phyloP scores from a whole-genome alignment of 108 stramenopile genomes.

The Schizochytrium sp. region DNA sequence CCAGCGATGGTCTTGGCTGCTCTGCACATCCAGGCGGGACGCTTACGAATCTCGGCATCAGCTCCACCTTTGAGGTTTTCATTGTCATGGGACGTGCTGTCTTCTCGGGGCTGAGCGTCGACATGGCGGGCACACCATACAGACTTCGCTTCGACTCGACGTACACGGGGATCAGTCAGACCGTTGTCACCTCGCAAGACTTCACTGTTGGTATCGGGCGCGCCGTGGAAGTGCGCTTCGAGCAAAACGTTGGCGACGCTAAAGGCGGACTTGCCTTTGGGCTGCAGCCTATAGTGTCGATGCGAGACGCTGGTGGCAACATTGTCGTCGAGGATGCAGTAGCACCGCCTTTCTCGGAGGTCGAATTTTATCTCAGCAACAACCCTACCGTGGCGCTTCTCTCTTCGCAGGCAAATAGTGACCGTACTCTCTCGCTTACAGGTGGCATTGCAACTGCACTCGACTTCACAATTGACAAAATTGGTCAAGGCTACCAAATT shows the following conservation, averaged over 20 bases:
- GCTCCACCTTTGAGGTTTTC: neutral
- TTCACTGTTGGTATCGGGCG: neutral
- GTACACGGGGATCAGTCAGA: neutral
- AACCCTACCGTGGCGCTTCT: neutral
- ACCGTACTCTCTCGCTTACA: neutral
- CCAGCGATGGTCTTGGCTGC: neutral
- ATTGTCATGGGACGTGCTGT: neutral
- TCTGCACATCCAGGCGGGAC: neutral
- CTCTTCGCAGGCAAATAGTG: neutral
- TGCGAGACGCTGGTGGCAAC: constrained; percentile 14
- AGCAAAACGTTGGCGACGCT: neutral
- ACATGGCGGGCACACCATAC: neutral
- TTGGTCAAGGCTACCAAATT: neutral
- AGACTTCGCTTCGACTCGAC: neutral
- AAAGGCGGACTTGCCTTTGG: neutral
- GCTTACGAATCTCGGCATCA: neutral
- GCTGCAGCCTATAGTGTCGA: neutral
- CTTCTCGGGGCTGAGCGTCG: neutral
- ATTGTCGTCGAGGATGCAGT: neutral
- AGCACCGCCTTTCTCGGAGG: neutral
- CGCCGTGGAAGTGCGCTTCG: neutral
- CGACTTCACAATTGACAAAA: neutral
- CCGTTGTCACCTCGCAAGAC: neutral
- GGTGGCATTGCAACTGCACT: neutral
- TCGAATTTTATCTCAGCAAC: neutral